Conservation (phyloP, 2,329 filamentous ascomycete species). For the Sclerotinia spermophila region DNA sequence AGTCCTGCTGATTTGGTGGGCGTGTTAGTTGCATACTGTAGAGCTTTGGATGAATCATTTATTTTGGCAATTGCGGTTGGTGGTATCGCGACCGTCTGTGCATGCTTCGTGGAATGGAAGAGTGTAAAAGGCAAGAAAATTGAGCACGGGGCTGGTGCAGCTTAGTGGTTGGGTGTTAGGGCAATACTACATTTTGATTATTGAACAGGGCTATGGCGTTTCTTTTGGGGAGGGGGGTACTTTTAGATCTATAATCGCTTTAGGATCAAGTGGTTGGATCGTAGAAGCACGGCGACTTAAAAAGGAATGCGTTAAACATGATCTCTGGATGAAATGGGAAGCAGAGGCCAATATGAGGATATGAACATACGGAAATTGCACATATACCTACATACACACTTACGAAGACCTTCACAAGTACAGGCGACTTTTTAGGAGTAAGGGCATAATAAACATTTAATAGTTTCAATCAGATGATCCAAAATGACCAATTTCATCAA, state of each 20-base stretch:
- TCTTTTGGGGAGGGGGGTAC: neutral
- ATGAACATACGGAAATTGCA: neutral
- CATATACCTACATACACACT: neutral
- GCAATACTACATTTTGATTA: neutral
- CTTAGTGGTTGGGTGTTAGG: slow-evolving; percentile 7
- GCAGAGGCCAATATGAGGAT: neutral
- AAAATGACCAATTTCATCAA: no score
- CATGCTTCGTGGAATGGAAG: slow-evolving; percentile 36
- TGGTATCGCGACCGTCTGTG: slow-evolving; percentile 29
- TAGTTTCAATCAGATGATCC: no score
- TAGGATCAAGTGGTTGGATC: no score
- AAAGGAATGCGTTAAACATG: neutral
- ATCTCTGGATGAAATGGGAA: neutral
- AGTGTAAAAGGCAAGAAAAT: slow-evolving; percentile 37
- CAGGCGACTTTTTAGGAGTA: no score
- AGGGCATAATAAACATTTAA: neutral
- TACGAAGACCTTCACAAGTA: neutral
- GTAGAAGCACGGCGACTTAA: neutral
- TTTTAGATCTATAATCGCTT: neutral
- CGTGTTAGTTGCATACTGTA: slow-evolving; percentile 43
- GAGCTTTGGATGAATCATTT: slow-evolving; percentile 29
- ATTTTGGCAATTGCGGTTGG: slow-evolving; percentile 35
- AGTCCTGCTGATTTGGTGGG: slow-evolving; percentile 35
- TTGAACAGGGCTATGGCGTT: neutral
- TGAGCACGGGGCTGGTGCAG: slow-evolving; percentile 22